Base-by-base conservation (phyloP, 2,329 filamentous ascomycete species). In the Rutstroemia sp. region DNA sequence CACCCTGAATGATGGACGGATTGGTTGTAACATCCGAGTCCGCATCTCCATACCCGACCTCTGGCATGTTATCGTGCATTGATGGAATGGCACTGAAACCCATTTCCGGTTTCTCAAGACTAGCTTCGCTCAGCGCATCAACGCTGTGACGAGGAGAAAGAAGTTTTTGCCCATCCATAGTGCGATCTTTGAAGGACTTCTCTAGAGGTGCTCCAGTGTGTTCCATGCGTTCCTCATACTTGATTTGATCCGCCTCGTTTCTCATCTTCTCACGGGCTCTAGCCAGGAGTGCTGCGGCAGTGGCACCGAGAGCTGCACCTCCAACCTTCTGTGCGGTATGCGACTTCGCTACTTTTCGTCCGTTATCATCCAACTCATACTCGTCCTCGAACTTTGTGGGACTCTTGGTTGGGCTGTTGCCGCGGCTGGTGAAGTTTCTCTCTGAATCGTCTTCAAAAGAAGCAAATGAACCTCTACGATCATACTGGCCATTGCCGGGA, bases 1-100 rank as follows among this genome's bases (percentile, higher is more conserved):
- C 50, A 17, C 88, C 89, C 62, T 91, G 81, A 42, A 95, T 83
- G 50, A 92, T 78, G 0, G 92, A 96, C 2, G 90, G 90, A 67
- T 95, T 95, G 17, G 91, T 95, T 47, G 83, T 86, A 16, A 89
- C 79, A 59, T 95, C 90, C 21, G 73, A 72, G 39, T 82, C 79
- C 57, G 76, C 74, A 57, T 77, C 74, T 51, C 72, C 75, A 62
- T 89, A 87, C 4, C 87, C 89, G 65, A 88, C 84, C 67, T 92
- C 90, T 0, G 87, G 89, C 75, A 92, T 81, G 5, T 87, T 86
- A 63, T 92, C 78, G 56, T 84, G 73, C 38, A 81, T 73, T 61
- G 86, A 79, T 3, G 89, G 89, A 58, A 92, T 69, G 48, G 84
- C 86, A 68, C 79, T 90, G 45, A 86, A 81, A 42, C 79, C 80